These are phyloP conservation scores for Phanerochaete sordida DNA, from an alignment of 768 basidiomycete genomes.

Conservation along the genomic window DNA sequence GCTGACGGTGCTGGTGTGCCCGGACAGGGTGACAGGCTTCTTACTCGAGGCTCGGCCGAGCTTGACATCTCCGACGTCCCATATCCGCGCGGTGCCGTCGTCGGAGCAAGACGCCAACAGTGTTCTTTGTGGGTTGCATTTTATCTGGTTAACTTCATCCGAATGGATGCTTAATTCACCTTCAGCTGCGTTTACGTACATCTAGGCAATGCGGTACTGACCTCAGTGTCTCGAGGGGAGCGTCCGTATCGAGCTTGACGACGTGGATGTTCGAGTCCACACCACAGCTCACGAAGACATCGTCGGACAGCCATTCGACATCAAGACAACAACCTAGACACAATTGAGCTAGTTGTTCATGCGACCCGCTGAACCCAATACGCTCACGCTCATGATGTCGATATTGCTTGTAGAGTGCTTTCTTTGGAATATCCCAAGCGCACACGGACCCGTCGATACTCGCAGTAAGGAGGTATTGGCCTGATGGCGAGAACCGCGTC, in stretches of 20 bases:
- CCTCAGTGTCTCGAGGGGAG: slow-evolving; percentile 62
- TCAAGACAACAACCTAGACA: slow-evolving; percentile 71
- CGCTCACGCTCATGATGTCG: slow-evolving; percentile 58
- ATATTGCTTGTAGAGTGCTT: slow-evolving; percentile 60
- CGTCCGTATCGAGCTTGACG: slow-evolving; percentile 47
- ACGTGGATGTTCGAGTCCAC: slow-evolving; percentile 65
- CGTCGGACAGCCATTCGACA: slow-evolving; percentile 73
- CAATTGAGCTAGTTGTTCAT: slow-evolving; percentile 6
- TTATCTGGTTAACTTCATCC: slow-evolving; percentile 77
- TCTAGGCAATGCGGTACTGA: slow-evolving; percentile 30
- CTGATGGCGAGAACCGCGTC: slow-evolving; percentile 69
- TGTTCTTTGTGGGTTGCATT: slow-evolving; percentile 61
- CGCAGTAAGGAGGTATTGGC: slow-evolving; percentile 70
- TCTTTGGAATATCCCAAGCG: slow-evolving; percentile 71
- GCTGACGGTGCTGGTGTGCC: slow-evolving; percentile 65
- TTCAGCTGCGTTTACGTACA: neutral
- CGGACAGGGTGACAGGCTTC: slow-evolving; percentile 43
- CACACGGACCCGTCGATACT: slow-evolving; percentile 77
- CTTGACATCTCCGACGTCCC: slow-evolving; percentile 54
- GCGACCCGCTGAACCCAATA: neutral
- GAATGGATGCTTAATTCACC: slow-evolving; percentile 55
- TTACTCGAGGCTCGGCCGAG: slow-evolving; percentile 30
- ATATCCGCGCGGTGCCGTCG: slow-evolving; percentile 74
- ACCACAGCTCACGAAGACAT: slow-evolving; percentile 69
- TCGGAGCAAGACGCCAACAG: slow-evolving; percentile 80